Evolutionary conservation across 768 basidiomycete genomes (phyloP).

Genomic region (Austroboletus eburneus): DNA sequence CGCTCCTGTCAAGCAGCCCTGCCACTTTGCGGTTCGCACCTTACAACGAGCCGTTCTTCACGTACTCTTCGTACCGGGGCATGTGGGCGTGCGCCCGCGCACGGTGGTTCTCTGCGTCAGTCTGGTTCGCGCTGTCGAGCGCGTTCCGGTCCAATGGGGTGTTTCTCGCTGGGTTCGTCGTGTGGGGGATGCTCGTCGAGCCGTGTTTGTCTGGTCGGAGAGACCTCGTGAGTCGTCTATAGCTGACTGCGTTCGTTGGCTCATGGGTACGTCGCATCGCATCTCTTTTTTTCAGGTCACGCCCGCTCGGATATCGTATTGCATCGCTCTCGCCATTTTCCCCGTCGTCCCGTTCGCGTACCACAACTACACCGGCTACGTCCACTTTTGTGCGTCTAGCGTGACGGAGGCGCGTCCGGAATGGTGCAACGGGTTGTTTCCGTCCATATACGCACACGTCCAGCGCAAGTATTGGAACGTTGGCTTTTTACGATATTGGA

Average conservation of each 20-base stretch:
- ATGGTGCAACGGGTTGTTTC: conserved; percentile 66
- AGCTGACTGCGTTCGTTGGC: too few relatives aligned
- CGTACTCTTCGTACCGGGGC: conserved; percentile 65
- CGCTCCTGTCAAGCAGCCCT: conserved; percentile 79
- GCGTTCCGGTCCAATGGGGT: conserved; percentile 77
- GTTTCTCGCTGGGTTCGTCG: conserved; percentile 68
- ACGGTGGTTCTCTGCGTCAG: conserved; percentile 52
- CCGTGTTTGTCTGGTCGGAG: conserved; percentile 42
- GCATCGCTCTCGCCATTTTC: conserved; percentile 41
- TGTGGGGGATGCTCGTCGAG: conserved; percentile 66
- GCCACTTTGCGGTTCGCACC: conserved; percentile 64
- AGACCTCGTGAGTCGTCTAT: conserved; percentile 23
- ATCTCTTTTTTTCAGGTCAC: conserved; percentile 17
- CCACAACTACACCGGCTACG: conserved; percentile 68
- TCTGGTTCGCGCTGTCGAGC: conserved; percentile 61
- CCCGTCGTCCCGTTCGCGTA: conserved; percentile 62
- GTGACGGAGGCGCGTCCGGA: conserved; percentile 18
- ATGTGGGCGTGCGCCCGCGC: conserved; percentile 30
- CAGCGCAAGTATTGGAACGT: conserved; percentile 85
- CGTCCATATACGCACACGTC: conserved; percentile 77
- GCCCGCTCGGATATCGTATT: conserved; percentile 29
- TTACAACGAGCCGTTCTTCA: conserved; percentile 86
- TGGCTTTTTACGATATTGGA: conserved; percentile 88
- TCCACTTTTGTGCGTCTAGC: conserved; percentile 56
- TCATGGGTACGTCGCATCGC: background rate